Percentiles rank a stretch among this genome's conserved stretches.
Conservation (phyloP, 495 filamentous ascomycete species). For the Letharia columbiana region DNA sequence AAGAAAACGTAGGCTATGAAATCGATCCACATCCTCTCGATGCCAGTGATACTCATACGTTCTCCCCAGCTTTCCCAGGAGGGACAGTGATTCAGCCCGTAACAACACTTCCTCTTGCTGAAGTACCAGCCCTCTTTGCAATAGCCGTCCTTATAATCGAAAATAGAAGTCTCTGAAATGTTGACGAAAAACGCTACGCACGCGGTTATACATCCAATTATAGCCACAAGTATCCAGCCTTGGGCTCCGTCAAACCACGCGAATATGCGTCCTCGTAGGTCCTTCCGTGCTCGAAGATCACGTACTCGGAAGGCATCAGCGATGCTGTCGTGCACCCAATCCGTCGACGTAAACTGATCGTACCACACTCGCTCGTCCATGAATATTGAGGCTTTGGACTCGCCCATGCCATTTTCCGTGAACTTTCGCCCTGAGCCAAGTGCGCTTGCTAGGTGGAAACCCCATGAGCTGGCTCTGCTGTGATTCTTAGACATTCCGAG, state of each 20-base stretch:
- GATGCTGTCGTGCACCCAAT: slow-evolving; percentile 98
- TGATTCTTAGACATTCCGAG: slow-evolving; percentile 52
- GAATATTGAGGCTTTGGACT: slow-evolving; percentile 45
- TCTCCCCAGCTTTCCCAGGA: slow-evolving; percentile 72
- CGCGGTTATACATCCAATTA: slow-evolving; percentile 84
- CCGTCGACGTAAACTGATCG: slow-evolving; percentile 96
- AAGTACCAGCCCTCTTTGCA: slow-evolving; percentile 64
- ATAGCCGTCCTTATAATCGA: slow-evolving; percentile 86
- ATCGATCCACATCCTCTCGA: slow-evolving; percentile 56
- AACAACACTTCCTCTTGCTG: slow-evolving; percentile 71
- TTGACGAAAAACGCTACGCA: slow-evolving; percentile 83
- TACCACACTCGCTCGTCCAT: slow-evolving; percentile 93
- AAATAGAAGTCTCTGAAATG: slow-evolving; percentile 71
- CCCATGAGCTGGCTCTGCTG: slow-evolving; percentile 56
- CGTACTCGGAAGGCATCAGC: slow-evolving; percentile 87
- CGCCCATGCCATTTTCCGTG: slow-evolving; percentile 36
- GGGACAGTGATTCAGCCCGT: slow-evolving; percentile 51
- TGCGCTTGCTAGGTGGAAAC: slow-evolving; percentile 43
- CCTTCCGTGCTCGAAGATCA: slow-evolving; percentile 69
- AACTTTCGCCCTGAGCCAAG: slow-evolving; percentile 35
- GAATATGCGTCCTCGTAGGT: slow-evolving; percentile 67
- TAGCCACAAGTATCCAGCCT: slow-evolving; percentile 87
- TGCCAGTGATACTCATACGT: slow-evolving; percentile 44
- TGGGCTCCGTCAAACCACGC: slow-evolving; percentile 80
- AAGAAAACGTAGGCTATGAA: slow-evolving; percentile 62